Evolutionary conservation across 306 rosid genomes (phyloP), one percentile per base, ranked within the genome.

Genomic region (Lotus japonicus): DNA sequence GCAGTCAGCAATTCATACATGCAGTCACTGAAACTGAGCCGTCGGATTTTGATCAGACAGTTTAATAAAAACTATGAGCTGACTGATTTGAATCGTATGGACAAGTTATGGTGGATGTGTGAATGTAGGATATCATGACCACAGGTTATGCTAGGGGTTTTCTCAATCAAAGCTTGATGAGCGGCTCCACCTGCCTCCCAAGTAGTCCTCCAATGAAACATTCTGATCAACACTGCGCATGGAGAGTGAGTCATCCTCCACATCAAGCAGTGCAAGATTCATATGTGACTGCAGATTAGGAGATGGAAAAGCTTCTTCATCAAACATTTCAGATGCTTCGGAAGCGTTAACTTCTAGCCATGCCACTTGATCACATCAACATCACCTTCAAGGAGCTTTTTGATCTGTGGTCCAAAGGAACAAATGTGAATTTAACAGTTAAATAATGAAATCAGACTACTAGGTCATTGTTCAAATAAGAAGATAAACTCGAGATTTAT

Each of bases 131-230:
- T 42, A 51, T 72, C 45, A 1, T 66, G 56, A 26, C 56, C 76
- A 19, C 44, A 73, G 62, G 6, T 41, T 70, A 71, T 45, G 74
- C 78, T 15, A 13, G 76, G 16, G 26, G 41, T 58, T 71, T 7
- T 39, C 57, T 87, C 76, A 95, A 81, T 95, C 96, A 69, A 90
- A 95, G 86, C 99, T 90, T 21, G 99, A 95, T 18, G 97, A 90
- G 42, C 92, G 95, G 87, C 99, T 90, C 96, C 99, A 95, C 77
- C 97, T 77, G 66, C 99, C 97, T 80, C 78, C 81, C 75, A 95
- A 65, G 72, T 90, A 95, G 79, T 90, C 99, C 74, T 90, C 95
- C 64, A 90, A 71, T 2, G 97, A 87, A 58, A 95, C 85, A 39
- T 77, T 78, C 36, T 90, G 99, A 53, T 90, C 97, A 13, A 87